These are phyloP conservation scores for Colletotrichum sp. DNA, from an alignment of 2,329 filamentous ascomycete genomes.

Conservation along the genomic window DNA sequence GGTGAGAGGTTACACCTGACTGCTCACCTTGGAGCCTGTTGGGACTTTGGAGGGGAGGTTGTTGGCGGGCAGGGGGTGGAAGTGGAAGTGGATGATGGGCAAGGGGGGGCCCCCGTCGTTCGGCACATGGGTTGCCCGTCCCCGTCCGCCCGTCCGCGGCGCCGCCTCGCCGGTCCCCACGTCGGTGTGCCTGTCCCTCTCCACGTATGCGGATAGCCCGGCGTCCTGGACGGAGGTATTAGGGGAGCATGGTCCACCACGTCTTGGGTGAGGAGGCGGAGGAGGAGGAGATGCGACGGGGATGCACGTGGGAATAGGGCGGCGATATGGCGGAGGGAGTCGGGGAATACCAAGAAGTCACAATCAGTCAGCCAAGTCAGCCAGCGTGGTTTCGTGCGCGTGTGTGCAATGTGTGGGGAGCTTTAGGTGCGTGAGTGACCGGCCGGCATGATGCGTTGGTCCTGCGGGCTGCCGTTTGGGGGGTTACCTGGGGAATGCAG, in stretches of 20 bases:
- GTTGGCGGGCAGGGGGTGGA: neutral
- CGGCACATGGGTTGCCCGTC: conserved; percentile 7
- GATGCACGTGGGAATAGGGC: conserved; percentile 1
- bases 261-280: neutral
- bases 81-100: neutral
- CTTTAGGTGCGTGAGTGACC: neutral
- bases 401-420: neutral
- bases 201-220: neutral
- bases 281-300: neutral
- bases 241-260: neutral
- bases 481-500: neutral
- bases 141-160: conserved; percentile 1
- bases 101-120: neutral
- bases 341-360: neutral
- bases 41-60: neutral
- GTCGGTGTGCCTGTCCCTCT: neutral
- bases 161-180: neutral
- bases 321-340: neutral
- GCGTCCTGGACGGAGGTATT: neutral
- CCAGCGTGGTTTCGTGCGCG: neutral
- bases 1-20: conserved; percentile 20
- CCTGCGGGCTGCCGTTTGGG: neutral
- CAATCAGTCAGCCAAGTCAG: neutral
- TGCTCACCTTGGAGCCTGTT: conserved; percentile 14
- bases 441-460: neutral